A percentile compares a stretch with the other conserved stretches of the same genome.
These are phyloP conservation scores for Ashbya aceris DNA, from an alignment of 1,139 yeast species.

Conservation along the genomic window DNA sequence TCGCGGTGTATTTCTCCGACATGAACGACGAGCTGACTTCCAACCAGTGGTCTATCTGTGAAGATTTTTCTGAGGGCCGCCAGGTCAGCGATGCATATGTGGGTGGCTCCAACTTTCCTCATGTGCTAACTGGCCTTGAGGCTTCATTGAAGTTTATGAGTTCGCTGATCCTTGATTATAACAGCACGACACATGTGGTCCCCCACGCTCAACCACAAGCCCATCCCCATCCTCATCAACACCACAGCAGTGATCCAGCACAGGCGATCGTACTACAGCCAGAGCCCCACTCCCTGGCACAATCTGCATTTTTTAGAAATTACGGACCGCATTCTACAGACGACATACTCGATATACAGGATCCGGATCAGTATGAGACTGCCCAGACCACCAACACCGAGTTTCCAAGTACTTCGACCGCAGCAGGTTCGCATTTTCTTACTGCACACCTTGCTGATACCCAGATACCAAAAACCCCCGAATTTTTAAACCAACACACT, in stretches of 20 bases:
- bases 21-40: constrained; percentile 33
- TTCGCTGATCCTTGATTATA: constrained; percentile 42
- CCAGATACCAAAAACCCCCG: constrained; percentile 11
- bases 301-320: constrained; percentile 3
- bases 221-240: background rate
- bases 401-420: constrained; percentile 2
- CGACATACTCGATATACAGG: constrained; percentile 3
- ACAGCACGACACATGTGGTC: constrained; percentile 26
- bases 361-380: constrained; percentile 4
- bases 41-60: constrained; percentile 77
- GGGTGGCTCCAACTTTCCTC: constrained; percentile 40
- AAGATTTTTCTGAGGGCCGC: constrained; percentile 74
- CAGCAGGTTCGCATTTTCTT: constrained; percentile 1
- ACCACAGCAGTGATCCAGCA: constrained; percentile 1
- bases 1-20: constrained; percentile 58
- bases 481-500: constrained; percentile 7
- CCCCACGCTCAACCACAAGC: constrained; percentile 8
- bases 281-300: constrained; percentile 7
- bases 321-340: constrained; percentile 4
- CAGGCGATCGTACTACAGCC: constrained; percentile 8
- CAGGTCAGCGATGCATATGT: constrained; percentile 61
- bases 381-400: constrained; percentile 3
- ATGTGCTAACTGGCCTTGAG: constrained; percentile 42
- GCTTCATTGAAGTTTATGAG: constrained; percentile 45
- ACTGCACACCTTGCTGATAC: constrained; percentile 1